A percentile compares a stretch with the other conserved stretches of the same genome.
Conservation (phyloP, 768 basidiomycete genomes). For the Suillus hirtellus region DNA sequence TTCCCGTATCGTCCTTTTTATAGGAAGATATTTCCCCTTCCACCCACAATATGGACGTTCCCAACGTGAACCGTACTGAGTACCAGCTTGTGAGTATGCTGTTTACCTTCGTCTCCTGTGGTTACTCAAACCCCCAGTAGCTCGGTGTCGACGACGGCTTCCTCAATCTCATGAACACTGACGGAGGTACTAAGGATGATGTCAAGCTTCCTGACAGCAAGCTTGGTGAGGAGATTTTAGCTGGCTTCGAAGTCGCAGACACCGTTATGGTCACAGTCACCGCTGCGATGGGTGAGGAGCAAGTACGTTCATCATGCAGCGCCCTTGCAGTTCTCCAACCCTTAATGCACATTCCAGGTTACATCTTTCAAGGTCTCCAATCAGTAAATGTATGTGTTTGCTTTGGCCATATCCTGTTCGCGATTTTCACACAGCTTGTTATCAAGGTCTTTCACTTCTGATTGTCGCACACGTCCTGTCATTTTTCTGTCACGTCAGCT, state of each 20-base stretch:
- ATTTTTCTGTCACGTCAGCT: slow-evolving; percentile 8
- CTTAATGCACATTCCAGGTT: not conserved
- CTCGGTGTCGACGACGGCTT: slow-evolving; percentile 91
- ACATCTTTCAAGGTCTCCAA: slow-evolving; percentile 4
- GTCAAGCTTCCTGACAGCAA: slow-evolving; percentile 89
- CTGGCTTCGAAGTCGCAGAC: slow-evolving; percentile 80
- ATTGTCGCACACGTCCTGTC: slow-evolving; percentile 12
- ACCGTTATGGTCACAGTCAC: slow-evolving; percentile 86
- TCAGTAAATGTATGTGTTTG: not conserved
- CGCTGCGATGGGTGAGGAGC: slow-evolving; percentile 91
- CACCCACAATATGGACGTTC: slow-evolving; percentile 99
- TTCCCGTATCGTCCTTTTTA: slow-evolving; percentile 12
- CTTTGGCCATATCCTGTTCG: not conserved
- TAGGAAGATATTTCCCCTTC: slow-evolving; percentile 94
- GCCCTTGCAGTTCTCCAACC: too few species aligned
- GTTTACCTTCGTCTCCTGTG: slow-evolving; percentile 6
- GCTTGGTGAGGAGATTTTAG: slow-evolving; percentile 69
- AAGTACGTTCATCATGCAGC: slow-evolving; percentile 39
- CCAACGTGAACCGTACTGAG: slow-evolving; percentile 88
- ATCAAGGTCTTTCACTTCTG: slow-evolving; percentile 6
- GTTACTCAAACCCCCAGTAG: slow-evolving; percentile 35
- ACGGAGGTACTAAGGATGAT: slow-evolving; percentile 87
- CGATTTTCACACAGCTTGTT: not conserved
- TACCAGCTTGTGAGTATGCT: slow-evolving; percentile 73
- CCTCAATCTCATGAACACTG: slow-evolving; percentile 89